phyloP scores from a whole-genome alignment of 768 basidiomycete genomes.

The Auricularia auricula-judae region DNA sequence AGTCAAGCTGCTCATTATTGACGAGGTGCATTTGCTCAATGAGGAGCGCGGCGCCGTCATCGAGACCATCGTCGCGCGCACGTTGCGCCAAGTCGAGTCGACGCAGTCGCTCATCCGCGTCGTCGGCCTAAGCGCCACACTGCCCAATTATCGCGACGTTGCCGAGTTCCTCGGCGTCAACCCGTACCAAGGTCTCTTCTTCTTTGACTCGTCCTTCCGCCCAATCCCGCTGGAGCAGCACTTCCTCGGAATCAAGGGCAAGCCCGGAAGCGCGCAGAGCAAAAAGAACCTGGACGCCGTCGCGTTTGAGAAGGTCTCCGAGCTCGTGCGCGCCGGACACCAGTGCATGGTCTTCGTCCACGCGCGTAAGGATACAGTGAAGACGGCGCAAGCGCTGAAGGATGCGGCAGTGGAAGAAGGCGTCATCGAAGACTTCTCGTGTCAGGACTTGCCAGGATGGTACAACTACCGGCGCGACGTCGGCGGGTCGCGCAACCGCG shows the following conservation, averaged over 20 bases:
- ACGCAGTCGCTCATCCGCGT: conserved; percentile 94
- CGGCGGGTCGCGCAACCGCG: conserved; percentile 78
- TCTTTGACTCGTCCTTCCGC: conserved; percentile 94
- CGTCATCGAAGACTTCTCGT: conserved; percentile 64
- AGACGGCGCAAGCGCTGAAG: conserved; percentile 68
- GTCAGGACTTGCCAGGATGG: conserved; percentile 71
- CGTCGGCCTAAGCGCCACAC: conserved; percentile 89
- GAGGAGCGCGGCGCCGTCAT: conserved; percentile 98
- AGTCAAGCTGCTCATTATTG: conserved; percentile 90
- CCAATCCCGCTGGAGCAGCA: conserved; percentile 96
- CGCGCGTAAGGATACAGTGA: conserved; percentile 95
- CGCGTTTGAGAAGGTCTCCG: conserved; percentile 82
- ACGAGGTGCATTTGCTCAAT: conserved; percentile 93
- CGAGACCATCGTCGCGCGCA: conserved; percentile 94
- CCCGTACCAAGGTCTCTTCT: conserved; percentile 79
- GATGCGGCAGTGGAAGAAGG: conserved; percentile 70
- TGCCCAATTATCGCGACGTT: conserved; percentile 95
- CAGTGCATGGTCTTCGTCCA: conserved; percentile 99
- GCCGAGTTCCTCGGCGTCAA: conserved; percentile 93
- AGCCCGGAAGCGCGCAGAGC: conserved; percentile 59
- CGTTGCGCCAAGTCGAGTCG: conserved; percentile 90
- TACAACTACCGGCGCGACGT: conserved; percentile 67
- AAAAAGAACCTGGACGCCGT: conserved; percentile 81
- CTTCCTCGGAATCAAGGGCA: conserved; percentile 89
- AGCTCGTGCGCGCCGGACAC: conserved; percentile 82